Evolutionary conservation across 2,329 filamentous ascomycete genomes (phyloP), one percentile per base, ranked within the genome.

Genomic region (Calonectria naviculata): DNA sequence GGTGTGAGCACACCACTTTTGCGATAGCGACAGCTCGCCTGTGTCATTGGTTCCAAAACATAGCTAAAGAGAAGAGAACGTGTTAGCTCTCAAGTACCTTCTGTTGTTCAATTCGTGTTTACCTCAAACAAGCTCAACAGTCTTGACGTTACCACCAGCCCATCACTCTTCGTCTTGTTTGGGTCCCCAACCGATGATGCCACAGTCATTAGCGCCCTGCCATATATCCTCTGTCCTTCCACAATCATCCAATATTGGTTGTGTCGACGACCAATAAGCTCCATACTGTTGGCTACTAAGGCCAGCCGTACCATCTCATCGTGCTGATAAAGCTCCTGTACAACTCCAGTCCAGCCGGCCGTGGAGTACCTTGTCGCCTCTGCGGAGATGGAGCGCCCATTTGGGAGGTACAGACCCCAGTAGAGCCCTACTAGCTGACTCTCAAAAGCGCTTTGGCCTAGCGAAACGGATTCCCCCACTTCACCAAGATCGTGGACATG

Each of bases 361-460:
- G 52, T 60, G 3, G 65, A 67, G 41, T 67, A 61, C n/a, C 21
- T 58, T 3, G 41, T 36, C 7, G 65, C 38, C 34, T 67, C 36
- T 1, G 10, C 9, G 2, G 65, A 41, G 21, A 60, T 34, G 21
- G 38, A 47, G 19, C 41, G n/a, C 28, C 65, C 52, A 49, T 67
- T 58, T 4, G 65, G 65, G 12, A 61, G 52, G 41, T 58, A 60
- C 0, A 24, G 19, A 10, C 24, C 28, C 52, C 65, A 67, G 24
- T 60, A 67, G 12, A 46, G 12, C 2, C 31, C 49, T 9, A 67
- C 5, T 2, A 58, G 36, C 41, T 67, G 44, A 19, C 26, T 34
- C 52, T 26, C 41, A 12, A 34, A 58, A 9, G 63, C 49, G 4
- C 24, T 34, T 38, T 46, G 52, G 2, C 52, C 41, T 2, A 56